Base-by-base conservation (phyloP, 2,329 filamentous ascomycete species). In the Sporothrix globosa region DNA sequence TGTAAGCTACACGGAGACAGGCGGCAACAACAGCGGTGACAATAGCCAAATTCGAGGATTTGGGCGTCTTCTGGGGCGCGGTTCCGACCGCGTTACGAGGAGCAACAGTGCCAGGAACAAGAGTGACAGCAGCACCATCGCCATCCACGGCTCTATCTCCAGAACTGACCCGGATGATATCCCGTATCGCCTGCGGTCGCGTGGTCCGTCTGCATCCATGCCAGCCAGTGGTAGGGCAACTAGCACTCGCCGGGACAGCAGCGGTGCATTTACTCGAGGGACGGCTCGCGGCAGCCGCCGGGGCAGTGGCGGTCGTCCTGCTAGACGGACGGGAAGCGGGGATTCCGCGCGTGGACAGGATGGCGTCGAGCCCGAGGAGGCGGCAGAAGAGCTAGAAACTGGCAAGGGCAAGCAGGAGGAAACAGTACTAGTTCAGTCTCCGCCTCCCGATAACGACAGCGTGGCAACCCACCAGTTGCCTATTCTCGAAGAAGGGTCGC, bases 11-110 rank as follows among this genome's bases (percentile, higher is more conserved):
- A 39, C 27, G 6, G 5, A n/a, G 54, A 9, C 34, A 10, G 34
- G 34, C 34, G 34, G 6, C 34, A 34, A 34, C 34, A 9, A 34
- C 34, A 34, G 27, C 5, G 27, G 27, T 30, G 14, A n/a, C 24
- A 7, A 14, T 5, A 19, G 30, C n/a, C 10, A 30, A 6, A 61
- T 52, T 11, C 30, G 2, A 2, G 56, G 67, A 30, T n/a, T 11
- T 19, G 67, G 67, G 6, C 67, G 34, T 10, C 54, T 69, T 21
- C 67, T 69, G 1, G 67, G 58, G 4, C 58, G 58, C 39, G 34
- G 13, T 9, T 61, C 58, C 11, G 21, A 46, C 27, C 44, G 19
- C 30, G 53, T 53, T 39, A 52, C 24, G 48, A 34, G 34, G 34
- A 34, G 46, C 46, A 66, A 27, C 63, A 9, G 34, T 34, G 34